phyloP scores from a whole-genome alignment of 116 monocot genomes.

The Zostera marina region DNA sequence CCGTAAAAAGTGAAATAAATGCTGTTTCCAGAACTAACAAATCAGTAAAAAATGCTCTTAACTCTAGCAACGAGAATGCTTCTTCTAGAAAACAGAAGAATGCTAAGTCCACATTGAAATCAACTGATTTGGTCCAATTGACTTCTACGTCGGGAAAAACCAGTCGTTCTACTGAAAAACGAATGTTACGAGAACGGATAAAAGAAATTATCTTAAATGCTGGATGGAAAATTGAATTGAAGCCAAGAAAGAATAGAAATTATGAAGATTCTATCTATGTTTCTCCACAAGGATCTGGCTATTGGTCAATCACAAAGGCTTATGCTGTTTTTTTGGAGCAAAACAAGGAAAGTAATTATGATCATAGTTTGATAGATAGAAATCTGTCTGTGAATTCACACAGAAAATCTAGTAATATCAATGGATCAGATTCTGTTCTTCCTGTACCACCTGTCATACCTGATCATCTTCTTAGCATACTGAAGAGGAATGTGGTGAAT shows the following conservation, averaged over 20 bases:
- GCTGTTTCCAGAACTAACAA: background rate
- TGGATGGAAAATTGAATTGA: slow-evolving; percentile 78
- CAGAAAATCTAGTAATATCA: slow-evolving; percentile 1
- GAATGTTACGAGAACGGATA: slow-evolving; percentile 44
- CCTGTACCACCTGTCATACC: slow-evolving; percentile 12
- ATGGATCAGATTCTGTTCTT: slow-evolving; percentile 8
- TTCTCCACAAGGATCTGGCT: slow-evolving; percentile 48
- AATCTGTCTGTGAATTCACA: background rate
- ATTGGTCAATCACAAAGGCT: slow-evolving; percentile 84
- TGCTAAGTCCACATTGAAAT: background rate
- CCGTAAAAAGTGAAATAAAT: background rate
- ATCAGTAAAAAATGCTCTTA: background rate
- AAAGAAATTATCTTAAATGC: slow-evolving; percentile 45
- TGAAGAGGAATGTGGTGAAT: slow-evolving; percentile 41
- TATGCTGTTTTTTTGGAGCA: slow-evolving; percentile 38
- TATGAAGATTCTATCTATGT: slow-evolving; percentile 63
- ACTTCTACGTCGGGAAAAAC: too few relatives aligned
- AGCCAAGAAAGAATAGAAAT: slow-evolving; percentile 45
- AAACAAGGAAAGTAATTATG: background rate
- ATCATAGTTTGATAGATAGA: background rate
- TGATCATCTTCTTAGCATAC: slow-evolving; percentile 23
- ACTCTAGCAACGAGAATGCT: background rate
- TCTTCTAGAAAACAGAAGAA: background rate
- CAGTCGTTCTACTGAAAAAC: slow-evolving; percentile 26
- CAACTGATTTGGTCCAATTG: background rate